Evolutionary conservation across 2,329 filamentous ascomycete genomes (phyloP).

Genomic region (Eurotiales sp.): DNA sequence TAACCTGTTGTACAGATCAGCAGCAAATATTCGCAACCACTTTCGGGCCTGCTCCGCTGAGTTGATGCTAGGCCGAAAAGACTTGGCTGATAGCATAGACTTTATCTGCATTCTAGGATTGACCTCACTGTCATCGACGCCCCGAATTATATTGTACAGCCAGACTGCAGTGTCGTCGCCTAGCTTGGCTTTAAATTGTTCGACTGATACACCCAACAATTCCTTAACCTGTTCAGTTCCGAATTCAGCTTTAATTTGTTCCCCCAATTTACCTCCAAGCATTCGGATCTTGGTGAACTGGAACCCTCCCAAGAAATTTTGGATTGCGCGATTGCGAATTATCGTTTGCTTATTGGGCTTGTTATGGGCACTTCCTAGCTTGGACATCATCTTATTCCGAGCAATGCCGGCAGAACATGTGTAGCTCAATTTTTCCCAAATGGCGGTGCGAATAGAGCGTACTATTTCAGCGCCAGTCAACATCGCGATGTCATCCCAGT

Average conservation of each 20-base stretch:
- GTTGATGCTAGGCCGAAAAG: slow-evolving; percentile 80
- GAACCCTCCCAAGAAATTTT: slow-evolving; percentile 74
- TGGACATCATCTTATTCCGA: slow-evolving; percentile 91
- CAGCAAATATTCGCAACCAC: slow-evolving; percentile 88
- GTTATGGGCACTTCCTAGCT: slow-evolving; percentile 84
- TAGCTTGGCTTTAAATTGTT: slow-evolving; percentile 72
- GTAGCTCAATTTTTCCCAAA: slow-evolving; percentile 71
- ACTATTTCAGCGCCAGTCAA: slow-evolving; percentile 87
- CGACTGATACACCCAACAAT: slow-evolving; percentile 66
- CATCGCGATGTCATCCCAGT: slow-evolving; percentile 94
- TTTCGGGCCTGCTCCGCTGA: slow-evolving; percentile 71
- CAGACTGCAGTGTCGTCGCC: slow-evolving; percentile 81
- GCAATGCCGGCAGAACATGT: slow-evolving; percentile 90
- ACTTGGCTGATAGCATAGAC: slow-evolving; percentile 95
- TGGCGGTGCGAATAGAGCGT: slow-evolving; percentile 64
- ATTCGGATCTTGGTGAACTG: slow-evolving; percentile 95
- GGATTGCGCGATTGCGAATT: slow-evolving; percentile 78
- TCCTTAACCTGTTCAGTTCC: slow-evolving; percentile 75
- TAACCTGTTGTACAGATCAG: slow-evolving; percentile 84
- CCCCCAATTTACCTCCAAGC: slow-evolving; percentile 90
- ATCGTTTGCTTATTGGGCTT: slow-evolving; percentile 95
- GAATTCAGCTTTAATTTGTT: slow-evolving; percentile 77
- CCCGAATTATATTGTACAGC: slow-evolving; percentile 80
- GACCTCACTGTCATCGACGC: slow-evolving; percentile 82
- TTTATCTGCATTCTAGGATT: slow-evolving; percentile 91